Evolutionary conservation across 2,329 filamentous ascomycete species (phyloP).

Genomic region (Hypoxylon sp.): DNA sequence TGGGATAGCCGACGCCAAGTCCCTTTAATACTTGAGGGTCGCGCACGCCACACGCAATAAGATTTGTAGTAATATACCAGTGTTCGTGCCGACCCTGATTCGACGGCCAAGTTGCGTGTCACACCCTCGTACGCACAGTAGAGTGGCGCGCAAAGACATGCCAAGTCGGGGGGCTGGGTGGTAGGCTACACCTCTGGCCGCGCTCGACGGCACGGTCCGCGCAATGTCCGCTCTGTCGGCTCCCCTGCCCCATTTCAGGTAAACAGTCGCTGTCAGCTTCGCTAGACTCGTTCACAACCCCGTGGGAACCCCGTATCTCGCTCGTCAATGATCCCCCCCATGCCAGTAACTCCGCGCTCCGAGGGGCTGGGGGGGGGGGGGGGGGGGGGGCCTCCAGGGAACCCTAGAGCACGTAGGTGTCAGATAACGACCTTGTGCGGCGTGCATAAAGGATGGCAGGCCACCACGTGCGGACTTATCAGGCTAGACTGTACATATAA

Average conservation of each 20-base stretch:
- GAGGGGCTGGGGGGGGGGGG: constrained; percentile 10
- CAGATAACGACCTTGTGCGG: constrained; percentile 29
- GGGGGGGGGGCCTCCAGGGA: too few relatives aligned
- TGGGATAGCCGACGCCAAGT: constrained; percentile 17
- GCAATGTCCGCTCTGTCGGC: constrained; percentile 7
- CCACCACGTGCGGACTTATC: constrained; percentile 30
- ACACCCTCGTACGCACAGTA: constrained; percentile 25
- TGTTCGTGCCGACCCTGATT: constrained; percentile 18
- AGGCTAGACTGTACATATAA: constrained; percentile 29
- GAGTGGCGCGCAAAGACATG: constrained; percentile 12
- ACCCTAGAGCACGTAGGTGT: not conserved
- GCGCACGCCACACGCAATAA: constrained; percentile 1
- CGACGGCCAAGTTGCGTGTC: constrained; percentile 28
- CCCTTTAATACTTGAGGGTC: not conserved
- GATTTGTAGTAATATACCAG: constrained; percentile 5
- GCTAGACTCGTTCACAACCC: not conserved
- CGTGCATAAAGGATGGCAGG: constrained; percentile 16
- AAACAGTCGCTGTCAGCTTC: not conserved
- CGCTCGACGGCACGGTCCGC: constrained; percentile 22
- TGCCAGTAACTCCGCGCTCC: constrained; percentile 33
- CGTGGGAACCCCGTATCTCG: constrained; percentile 24
- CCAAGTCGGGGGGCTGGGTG: constrained; percentile 22
- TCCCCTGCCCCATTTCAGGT: not conserved
- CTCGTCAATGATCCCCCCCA: constrained; percentile 17
- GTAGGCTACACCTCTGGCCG: constrained; percentile 14